phyloP scores from a whole-genome alignment of 768 basidiomycete genomes.

The Boletus reticulatus region DNA sequence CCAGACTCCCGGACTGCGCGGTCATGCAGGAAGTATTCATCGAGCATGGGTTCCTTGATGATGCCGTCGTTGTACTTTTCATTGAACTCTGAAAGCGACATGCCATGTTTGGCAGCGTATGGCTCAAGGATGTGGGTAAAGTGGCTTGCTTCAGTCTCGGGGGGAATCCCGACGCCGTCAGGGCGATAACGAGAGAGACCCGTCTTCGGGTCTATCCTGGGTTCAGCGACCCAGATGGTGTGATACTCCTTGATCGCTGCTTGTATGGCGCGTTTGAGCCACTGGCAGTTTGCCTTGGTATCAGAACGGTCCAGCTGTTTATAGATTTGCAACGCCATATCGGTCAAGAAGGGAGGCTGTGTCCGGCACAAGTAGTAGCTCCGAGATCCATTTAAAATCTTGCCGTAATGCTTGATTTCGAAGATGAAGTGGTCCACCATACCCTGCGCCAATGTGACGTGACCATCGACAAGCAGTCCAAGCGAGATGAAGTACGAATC shows the following conservation, averaged over 20 bases:
- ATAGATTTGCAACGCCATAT: conserved; percentile 97
- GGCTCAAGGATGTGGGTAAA: conserved; percentile 98
- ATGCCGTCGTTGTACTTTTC: conserved; percentile 89
- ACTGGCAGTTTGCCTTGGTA: conserved; percentile 70
- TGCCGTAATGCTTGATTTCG: conserved; percentile 97
- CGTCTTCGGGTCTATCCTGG: conserved; percentile 91
- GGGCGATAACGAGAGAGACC: conserved; percentile 95
- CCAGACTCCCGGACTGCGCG: conserved; percentile 95
- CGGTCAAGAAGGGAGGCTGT: conserved; percentile 97
- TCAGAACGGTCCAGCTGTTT: conserved; percentile 91
- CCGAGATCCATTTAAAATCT: conserved; percentile 94
- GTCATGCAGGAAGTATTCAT: conserved; percentile 98
- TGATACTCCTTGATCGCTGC: conserved; percentile 99
- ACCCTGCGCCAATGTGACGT: conserved; percentile 91
- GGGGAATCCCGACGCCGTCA: conserved; percentile 92
- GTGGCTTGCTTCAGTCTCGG: conserved; percentile 97
- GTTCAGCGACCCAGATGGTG: conserved; percentile 93
- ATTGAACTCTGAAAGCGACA: conserved; percentile 94
- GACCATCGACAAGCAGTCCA: conserved; percentile 92
- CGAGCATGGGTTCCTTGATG: conserved; percentile 82
- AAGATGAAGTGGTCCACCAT: conserved; percentile 99
- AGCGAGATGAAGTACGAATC: conserved; percentile 94
- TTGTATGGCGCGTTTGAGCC: conserved; percentile 95
- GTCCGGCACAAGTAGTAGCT: conserved; percentile 94
- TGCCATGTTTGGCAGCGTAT: conserved; percentile 86